Percentiles rank a stretch among this genome's conserved stretches.
These are phyloP conservation scores for Pseudoneurospora amorphoporcata DNA, from an alignment of 495 filamentous ascomycete genomes.

Conservation along the genomic window DNA sequence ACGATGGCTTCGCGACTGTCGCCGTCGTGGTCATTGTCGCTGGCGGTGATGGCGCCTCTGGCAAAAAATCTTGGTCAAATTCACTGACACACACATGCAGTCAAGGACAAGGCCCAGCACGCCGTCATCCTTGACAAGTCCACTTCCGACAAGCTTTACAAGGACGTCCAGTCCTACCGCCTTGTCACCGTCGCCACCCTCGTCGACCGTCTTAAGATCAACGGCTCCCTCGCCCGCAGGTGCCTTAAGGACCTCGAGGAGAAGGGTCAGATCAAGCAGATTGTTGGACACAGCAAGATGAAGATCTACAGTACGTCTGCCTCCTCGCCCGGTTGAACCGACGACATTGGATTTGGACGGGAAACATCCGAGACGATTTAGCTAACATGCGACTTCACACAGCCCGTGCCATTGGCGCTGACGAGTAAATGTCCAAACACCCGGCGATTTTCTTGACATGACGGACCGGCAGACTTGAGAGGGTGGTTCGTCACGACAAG, in stretches of 20 bases:
- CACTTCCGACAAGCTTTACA: conserved; percentile 85
- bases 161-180: conserved; percentile 99
- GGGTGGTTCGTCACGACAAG: conserved; percentile 20
- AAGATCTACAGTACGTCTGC: conserved; percentile 87
- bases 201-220: conserved; percentile 99
- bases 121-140: conserved; percentile 69
- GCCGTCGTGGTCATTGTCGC: not conserved
- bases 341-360: not conserved
- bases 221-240: conserved; percentile 85
- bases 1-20: conserved; percentile 41
- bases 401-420: conserved; percentile 52
- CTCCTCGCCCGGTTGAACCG: not conserved
- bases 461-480: conserved; percentile 18
- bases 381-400: conserved; percentile 25
- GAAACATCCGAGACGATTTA: not conserved
- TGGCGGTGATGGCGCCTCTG: not conserved
- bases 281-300: conserved; percentile 92
- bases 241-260: conserved; percentile 92
- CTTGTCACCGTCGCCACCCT: conserved; percentile 98
- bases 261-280: conserved; percentile 96
- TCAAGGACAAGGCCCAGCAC: conserved; percentile 99
- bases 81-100: conserved; percentile 34
- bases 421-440: conserved; percentile 40
- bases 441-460: conserved; percentile 13
- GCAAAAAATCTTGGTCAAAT: not conserved